Evolutionary conservation across 768 basidiomycete genomes (phyloP), one percentile per base, ranked within the genome.

Genomic region (Serendipita vermifera): DNA sequence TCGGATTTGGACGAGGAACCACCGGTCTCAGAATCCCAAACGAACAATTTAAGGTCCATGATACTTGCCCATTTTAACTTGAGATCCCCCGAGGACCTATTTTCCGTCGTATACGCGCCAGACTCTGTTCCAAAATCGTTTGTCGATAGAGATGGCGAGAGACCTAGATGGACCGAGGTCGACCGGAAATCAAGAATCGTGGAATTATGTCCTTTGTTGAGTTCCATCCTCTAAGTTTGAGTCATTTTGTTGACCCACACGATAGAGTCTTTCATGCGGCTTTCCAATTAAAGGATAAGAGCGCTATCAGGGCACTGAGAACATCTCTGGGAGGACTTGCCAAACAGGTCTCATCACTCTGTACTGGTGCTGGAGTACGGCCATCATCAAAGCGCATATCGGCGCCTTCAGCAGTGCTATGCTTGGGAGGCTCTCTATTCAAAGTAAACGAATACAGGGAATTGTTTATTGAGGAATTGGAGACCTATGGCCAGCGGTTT

Each of bases 211-310:
- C n/a, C n/a, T n/a, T n/a, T n/a, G n/a, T n/a, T n/a, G n/a, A n/a
- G n/a, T n/a, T n/a, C n/a, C n/a, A n/a, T n/a, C n/a, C n/a, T n/a
- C n/a, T n/a, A n/a, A n/a, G n/a, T n/a, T n/a, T n/a, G n/a, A n/a
- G n/a, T n/a, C n/a, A n/a, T 2, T 75, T 78, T 33, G 79, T 89
- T 15, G 71, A 81, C 3, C 86, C 86, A 2, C 66, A 87, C 39
- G n/a, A n/a, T n/a, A n/a, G n/a, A n/a, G 84, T 89, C n/a, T 90
- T 91, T 64, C 69, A 74, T 2, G 79, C 84, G 1, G 87, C 85
- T 3, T 87, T 88, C 67, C 75, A 4, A 29, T 29, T 51, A 7
- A 20, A 51, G 20, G 46, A 51, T n/a, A 6, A 29, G 9, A 29
- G 22, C 24, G 46, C 46, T 7, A 20, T 51, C 20, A 51, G 20